Base-by-base conservation (phyloP, 2,329 filamentous ascomycete species). In the Fusarium setosum region DNA sequence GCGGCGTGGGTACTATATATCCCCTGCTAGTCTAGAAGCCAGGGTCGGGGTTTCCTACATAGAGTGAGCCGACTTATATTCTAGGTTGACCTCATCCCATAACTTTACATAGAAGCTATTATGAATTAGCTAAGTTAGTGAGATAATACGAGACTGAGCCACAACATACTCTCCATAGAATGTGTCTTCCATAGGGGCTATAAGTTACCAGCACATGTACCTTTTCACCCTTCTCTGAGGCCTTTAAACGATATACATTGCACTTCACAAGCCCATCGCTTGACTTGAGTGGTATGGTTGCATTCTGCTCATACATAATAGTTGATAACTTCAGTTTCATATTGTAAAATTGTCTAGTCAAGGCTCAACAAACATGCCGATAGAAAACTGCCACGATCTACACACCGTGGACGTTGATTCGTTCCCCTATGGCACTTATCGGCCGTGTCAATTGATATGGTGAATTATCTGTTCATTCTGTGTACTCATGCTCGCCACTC, bases 1-100 rank as follows among this genome's bases (percentile, higher is more conserved):
- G 26, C 26, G 26, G 26, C 26, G 26, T 9, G 26, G 26, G 26
- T 23, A 59, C 26, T 20, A 38, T 34, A 15, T 59, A 59, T 3
- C 48, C 56, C 7, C 53, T 17, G 13, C 17, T 41, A 6, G 56
- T 59, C 56, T 48, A 59, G 41, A 53, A 59, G 7, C 17, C 38
- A 15, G 56, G 56, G 24, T 53, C 56, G 48, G 56, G 6, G 56
- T 53, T 47, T 59, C 56, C 15, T 17, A 59, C 7, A 48, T 17
- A 10, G 48, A 59, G 21, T 59, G 56, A 10, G 24, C 8, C 6
- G 48, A 59, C 34, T 48, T 59, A 26, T 59, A 48, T 11, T 53
- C 24, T 2, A 40, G 32, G 21, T 45, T 40, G 8, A 59, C 21
- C n/a, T 53, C 41, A n/a, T 35, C 38, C 15, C 26, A 53, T 11